A percentile compares a stretch with the other conserved stretches of the same genome.
phyloP scores from a whole-genome alignment of 208 protist genomes.

The Strigomonas oncopelti region DNA sequence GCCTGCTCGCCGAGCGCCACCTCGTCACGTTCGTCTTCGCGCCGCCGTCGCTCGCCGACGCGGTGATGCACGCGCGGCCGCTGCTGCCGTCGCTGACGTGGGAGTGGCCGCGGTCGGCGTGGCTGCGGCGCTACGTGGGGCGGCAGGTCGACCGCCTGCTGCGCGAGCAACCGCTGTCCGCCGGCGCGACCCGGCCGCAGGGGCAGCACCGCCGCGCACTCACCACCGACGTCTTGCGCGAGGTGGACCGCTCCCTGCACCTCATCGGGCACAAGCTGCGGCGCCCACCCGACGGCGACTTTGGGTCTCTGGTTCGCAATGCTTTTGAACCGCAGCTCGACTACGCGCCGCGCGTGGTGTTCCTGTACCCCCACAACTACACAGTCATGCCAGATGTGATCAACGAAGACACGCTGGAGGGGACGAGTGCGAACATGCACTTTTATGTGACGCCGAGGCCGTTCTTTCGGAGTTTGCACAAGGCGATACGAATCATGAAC shows the following conservation, averaged over 20 bases:
- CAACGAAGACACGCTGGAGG: constrained; percentile 30
- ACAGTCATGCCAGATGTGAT: constrained; percentile 59
- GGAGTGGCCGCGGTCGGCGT: not conserved
- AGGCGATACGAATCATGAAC: constrained; percentile 52
- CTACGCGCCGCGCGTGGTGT: constrained; percentile 58
- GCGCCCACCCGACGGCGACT: constrained; percentile 4
- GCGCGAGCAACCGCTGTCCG: not conserved
- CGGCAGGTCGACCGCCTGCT: not conserved
- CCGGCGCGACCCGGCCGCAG: not conserved
- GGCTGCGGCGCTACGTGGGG: not conserved
- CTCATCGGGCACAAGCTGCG: not conserved
- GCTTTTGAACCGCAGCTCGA: constrained; percentile 47
- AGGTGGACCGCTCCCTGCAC: not conserved
- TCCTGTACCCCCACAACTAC: constrained; percentile 77
- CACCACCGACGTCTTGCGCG: constrained; percentile 2
- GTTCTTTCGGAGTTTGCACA: constrained; percentile 36
- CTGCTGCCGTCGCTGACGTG: constrained; percentile 19
- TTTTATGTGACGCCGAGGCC: constrained; percentile 33
- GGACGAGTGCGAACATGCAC: constrained; percentile 32
- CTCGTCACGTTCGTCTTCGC: constrained; percentile 53
- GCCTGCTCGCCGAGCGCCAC: constrained; percentile 24
- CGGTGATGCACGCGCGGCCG: constrained; percentile 19
- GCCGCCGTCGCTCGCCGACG: constrained; percentile 28
- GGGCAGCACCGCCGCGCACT: constrained; percentile 22
- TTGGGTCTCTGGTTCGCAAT: constrained; percentile 2